Evolutionary conservation across 352 stramenopile genomes (phyloP), one percentile per base, ranked within the genome.

Genomic region (Nothophytophthora sp.): DNA sequence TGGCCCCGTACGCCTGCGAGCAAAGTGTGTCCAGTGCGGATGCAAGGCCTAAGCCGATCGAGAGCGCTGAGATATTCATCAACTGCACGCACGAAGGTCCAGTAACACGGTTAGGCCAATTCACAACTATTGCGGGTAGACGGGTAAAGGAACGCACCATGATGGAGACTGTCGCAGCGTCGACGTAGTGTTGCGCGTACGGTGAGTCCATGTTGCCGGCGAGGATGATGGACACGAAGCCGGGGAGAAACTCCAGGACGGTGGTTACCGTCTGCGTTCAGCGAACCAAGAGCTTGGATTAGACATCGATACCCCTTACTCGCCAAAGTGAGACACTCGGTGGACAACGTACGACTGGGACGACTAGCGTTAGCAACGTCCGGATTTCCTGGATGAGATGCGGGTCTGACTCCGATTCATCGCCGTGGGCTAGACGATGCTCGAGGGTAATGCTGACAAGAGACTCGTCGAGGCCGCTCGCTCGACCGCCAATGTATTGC

Each of bases 201-300:
- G 67, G 62, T n/a, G 74, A 81, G 50, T 82, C 55, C 50, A 86
- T 82, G 52, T 81, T 72, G 18, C 74, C 77, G 1, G 76, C 70
- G 15, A 88, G 63, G 23, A 80, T 56, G 29, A 83, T 69, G 49
- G 65, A 73, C 10, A 70, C 65, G 30, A 81, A 58, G 11, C 62
- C 56, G 4, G 53, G 55, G 0, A 63, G 49, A 33, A 75, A 80
- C 43, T 83, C 73, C 12, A 81, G 59, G 29, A 66, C 52, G n/a
- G 64, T 66, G 19, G 63, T 77, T 25, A 74, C 9, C 46, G 80
- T 37, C 38, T 51, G n/a, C n/a, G n/a, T n/a, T n/a, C n/a, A n/a
- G n/a, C n/a, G n/a, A 40, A 27, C 30, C 15, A 35, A 28, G 19
- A 18, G 19, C 15, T 19, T 23, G 18, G 25, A 41, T 41, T 18